Percentiles rank a stretch among this genome's conserved stretches.
Evolutionary conservation across 208 protist species (phyloP).

Genomic region (Novymonas esmeraldas): DNA sequence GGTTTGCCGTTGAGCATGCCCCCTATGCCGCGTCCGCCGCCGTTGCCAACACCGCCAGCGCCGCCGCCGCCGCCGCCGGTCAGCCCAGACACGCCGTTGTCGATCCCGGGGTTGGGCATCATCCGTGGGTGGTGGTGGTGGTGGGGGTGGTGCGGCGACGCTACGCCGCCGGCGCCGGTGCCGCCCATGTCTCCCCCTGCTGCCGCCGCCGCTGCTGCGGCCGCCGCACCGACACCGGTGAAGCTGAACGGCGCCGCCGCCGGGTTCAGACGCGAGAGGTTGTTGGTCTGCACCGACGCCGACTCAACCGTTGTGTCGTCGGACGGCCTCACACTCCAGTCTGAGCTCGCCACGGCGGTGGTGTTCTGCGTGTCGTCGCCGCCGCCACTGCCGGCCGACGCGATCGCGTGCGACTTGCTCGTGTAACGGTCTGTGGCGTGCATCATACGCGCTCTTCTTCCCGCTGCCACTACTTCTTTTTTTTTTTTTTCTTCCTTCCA

Average conservation of each 20-base stretch:
- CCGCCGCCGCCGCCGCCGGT: not conserved
- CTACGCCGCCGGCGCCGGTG: not conserved
- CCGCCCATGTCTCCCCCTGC: conserved; percentile 4
- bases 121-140: conserved; percentile 14
- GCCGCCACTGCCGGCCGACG: conserved; percentile 8
- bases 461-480: too few species aligned
- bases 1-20: conserved; percentile 7
- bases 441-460: too few species aligned
- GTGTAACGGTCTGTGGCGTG: conserved; percentile 26
- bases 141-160: not conserved
- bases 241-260: conserved; percentile 37
- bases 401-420: conserved; percentile 10
- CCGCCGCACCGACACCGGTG: conserved; percentile 14
- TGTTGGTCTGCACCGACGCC: conserved; percentile 14
- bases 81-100: conserved; percentile 10
- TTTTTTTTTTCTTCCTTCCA: too few species aligned
- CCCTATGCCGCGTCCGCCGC: conserved; percentile 5
- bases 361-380: conserved; percentile 33
- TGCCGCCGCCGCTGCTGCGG: not conserved
- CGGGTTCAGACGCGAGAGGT: conserved; percentile 30
- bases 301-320: conserved; percentile 19
- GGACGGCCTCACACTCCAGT: conserved; percentile 38
- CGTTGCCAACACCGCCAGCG: too few species aligned
- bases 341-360: conserved; percentile 26
- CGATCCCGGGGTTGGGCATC: conserved; percentile 9